These are phyloP conservation scores for Phytophthora multivora DNA, from an alignment of 352 stramenopile genomes.

Conservation along the genomic window DNA sequence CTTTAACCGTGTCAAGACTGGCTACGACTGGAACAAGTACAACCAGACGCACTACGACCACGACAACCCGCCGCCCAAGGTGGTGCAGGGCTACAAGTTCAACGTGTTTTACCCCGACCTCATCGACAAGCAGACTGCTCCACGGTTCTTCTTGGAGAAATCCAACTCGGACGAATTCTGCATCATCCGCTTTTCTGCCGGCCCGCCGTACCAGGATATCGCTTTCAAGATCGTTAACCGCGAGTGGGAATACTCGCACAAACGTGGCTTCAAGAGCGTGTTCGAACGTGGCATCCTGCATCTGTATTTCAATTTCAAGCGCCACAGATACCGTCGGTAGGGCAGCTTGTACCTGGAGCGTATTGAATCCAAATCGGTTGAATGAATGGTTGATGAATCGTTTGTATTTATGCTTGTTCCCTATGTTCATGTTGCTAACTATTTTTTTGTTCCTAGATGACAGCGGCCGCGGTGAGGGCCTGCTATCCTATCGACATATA, in stretches of 20 bases:
- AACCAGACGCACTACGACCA: slow-evolving; percentile 99
- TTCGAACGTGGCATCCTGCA: slow-evolving; percentile 99
- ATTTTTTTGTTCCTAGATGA: slow-evolving; percentile 32
- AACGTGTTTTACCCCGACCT: slow-evolving; percentile 99
- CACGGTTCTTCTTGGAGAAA: slow-evolving; percentile 95
- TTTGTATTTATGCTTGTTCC: slow-evolving; percentile 27
- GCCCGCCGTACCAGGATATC: slow-evolving; percentile 99
- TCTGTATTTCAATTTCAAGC: slow-evolving; percentile 99
- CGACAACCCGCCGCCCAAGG: slow-evolving; percentile 99
- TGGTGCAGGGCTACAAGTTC: slow-evolving; percentile 99
- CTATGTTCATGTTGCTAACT: slow-evolving; percentile 39
- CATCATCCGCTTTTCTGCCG: slow-evolving; percentile 98
- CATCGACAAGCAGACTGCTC: slow-evolving; percentile 96
- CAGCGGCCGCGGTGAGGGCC: slow-evolving; percentile 12
- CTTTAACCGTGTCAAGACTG: slow-evolving; percentile 99
- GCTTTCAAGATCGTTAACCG: slow-evolving; percentile 99
- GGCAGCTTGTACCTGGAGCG: neutral
- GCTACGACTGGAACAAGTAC: slow-evolving; percentile 99
- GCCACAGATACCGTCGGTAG: slow-evolving; percentile 96
- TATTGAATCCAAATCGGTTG: neutral
- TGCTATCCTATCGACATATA: slow-evolving; percentile 31
- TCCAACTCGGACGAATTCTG: slow-evolving; percentile 94
- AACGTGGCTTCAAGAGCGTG: slow-evolving; percentile 97
- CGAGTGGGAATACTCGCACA: slow-evolving; percentile 98
- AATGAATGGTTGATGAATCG: slow-evolving; percentile 18